phyloP scores from a whole-genome alignment of 2,329 filamentous ascomycete species.

The Penicillium paneum region DNA sequence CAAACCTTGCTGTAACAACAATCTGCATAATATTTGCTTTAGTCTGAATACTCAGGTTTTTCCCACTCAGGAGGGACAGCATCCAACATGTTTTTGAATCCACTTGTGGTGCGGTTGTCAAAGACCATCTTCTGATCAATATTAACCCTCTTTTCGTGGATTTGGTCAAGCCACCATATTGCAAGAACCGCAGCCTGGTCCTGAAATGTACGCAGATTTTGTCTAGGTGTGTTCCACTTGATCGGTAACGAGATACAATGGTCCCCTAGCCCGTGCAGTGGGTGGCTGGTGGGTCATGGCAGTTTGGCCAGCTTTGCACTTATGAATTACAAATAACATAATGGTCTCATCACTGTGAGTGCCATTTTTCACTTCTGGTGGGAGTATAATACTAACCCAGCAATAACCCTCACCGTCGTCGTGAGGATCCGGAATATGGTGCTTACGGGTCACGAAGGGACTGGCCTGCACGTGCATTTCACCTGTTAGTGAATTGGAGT shows the following conservation, averaged over 20 bases:
- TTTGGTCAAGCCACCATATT: background rate
- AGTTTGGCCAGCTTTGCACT: background rate
- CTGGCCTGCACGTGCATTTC: background rate
- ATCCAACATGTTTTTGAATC: background rate
- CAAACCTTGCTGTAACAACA: background rate
- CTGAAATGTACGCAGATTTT: background rate
- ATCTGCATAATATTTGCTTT: background rate
- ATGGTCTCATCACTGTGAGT: background rate
- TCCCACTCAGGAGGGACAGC: background rate
- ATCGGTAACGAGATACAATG: conserved; percentile 1
- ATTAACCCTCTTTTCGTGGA: background rate
- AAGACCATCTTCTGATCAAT: background rate
- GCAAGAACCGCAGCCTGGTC: background rate
- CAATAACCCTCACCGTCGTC: background rate
- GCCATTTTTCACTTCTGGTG: background rate
- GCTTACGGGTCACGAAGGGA: background rate
- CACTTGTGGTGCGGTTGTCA: background rate
- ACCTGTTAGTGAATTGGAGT: background rate
- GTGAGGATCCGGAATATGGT: background rate
- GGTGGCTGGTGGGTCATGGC: background rate
- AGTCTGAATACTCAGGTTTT: background rate
- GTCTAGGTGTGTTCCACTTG: background rate
- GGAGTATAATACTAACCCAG: background rate
- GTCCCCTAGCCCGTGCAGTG: background rate
- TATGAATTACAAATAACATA: background rate